These are phyloP conservation scores for Hypoxylon trugodes DNA, from an alignment of 495 filamentous ascomycete genomes.

Conservation along the genomic window DNA sequence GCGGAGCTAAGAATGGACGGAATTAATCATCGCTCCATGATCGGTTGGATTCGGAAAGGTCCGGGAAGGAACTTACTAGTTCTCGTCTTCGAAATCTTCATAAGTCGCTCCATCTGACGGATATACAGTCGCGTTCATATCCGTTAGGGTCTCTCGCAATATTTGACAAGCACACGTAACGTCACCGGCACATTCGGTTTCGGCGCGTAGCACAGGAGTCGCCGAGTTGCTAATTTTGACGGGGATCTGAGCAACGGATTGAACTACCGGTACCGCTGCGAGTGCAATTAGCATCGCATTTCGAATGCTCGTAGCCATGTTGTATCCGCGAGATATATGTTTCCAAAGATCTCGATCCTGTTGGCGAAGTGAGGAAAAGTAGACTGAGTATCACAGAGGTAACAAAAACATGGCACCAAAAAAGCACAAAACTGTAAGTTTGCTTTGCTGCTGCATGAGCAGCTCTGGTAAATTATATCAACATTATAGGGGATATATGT, in stretches of 20 bases:
- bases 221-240: not conserved
- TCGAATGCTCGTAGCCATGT: conserved; percentile 22
- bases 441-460: conserved; percentile 3
- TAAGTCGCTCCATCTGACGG: conserved; percentile 20
- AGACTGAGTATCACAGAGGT: not conserved
- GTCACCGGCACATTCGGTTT: conserved; percentile 3
- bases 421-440: not conserved
- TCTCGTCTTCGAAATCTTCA: conserved; percentile 24
- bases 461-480: conserved; percentile 11
- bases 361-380: not conserved
- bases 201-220: not conserved
- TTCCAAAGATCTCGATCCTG: not conserved
- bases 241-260: conserved; percentile 13
- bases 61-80: conserved; percentile 22
- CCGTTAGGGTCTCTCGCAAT: conserved; percentile 7
- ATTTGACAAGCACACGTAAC: conserved; percentile 19
- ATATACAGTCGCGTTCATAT: conserved; percentile 16
- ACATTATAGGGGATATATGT: no score
- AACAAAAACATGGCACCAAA: conserved; percentile 1
- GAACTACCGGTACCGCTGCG: conserved; percentile 13
- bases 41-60: not conserved
- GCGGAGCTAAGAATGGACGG: conserved; percentile 16
- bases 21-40: conserved; percentile 11
- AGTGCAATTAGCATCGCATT: conserved; percentile 24
- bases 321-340: not conserved